Conservation (phyloP, 805 yeast species). For the Cyberlindnera japonica region DNA sequence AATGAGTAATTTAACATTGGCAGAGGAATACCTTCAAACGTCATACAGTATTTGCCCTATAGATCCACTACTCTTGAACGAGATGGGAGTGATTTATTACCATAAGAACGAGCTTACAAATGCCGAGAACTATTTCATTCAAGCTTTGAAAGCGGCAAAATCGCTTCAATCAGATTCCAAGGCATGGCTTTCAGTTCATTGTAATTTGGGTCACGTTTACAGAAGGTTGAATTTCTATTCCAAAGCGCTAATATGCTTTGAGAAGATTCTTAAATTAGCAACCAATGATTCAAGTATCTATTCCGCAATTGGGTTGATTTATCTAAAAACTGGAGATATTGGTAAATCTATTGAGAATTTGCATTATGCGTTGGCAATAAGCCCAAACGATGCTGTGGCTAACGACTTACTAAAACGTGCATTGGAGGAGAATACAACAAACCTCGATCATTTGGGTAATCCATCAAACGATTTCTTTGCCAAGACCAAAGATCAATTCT, state of each 20-base stretch:
- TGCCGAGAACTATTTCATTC: slow-evolving; percentile 68
- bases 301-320: slow-evolving; percentile 80
- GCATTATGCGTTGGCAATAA: slow-evolving; percentile 76
- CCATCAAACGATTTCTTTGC: slow-evolving; percentile 27
- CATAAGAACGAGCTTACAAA: slow-evolving; percentile 62
- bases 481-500: slow-evolving; percentile 26
- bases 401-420: slow-evolving; percentile 79
- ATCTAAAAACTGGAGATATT: slow-evolving; percentile 63
- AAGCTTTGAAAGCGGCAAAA: slow-evolving; percentile 68
- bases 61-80: slow-evolving; percentile 88
- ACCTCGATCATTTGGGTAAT: slow-evolving; percentile 1
- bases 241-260: slow-evolving; percentile 71
- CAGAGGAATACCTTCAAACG: slow-evolving; percentile 79
- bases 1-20: slow-evolving; percentile 74
- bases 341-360: slow-evolving; percentile 69
- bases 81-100: slow-evolving; percentile 87
- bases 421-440: slow-evolving; percentile 49
- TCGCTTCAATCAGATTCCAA: slow-evolving; percentile 71
- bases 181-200: slow-evolving; percentile 81
- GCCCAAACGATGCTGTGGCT: slow-evolving; percentile 82
- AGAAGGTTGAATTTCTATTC: slow-evolving; percentile 58
- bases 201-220: slow-evolving; percentile 87
- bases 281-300: slow-evolving; percentile 70
- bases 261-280: slow-evolving; percentile 65
- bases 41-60: slow-evolving; percentile 74